Evolutionary conservation across 2,329 filamentous ascomycete genomes (phyloP).

Genomic region (Cytospora mali): DNA sequence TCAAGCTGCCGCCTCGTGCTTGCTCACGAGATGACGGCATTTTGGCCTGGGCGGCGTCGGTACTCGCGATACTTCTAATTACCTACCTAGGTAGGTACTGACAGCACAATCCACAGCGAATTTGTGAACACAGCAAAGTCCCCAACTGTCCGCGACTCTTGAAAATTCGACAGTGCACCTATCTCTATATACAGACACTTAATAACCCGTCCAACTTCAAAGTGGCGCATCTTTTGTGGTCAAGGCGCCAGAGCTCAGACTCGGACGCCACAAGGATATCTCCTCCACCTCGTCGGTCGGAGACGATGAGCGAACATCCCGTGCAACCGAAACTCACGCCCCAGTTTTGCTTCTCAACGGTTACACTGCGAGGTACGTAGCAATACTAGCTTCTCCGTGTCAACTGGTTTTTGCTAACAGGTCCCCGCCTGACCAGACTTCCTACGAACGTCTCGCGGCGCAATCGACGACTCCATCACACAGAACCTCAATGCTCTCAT

Average conservation of each 20-base stretch:
- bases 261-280: conserved; percentile 40
- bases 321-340: conserved; percentile 61
- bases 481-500: conserved; percentile 90
- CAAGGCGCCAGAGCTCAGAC: conserved; percentile 42
- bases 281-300: conserved; percentile 28
- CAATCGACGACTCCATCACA: conserved; percentile 90
- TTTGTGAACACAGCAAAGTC: conserved; percentile 24
- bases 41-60: too few relatives aligned
- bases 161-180: conserved; percentile 23
- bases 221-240: conserved; percentile 56
- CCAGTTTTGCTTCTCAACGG: conserved; percentile 77
- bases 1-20: too few relatives aligned
- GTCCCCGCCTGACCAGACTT: conserved; percentile 66
- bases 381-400: not conserved
- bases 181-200: not conserved
- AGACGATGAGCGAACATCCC: conserved; percentile 51
- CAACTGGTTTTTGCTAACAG: not conserved
- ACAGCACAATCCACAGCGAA: too few relatives aligned
- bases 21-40: too few relatives aligned
- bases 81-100: too few relatives aligned
- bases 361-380: conserved; percentile 65
- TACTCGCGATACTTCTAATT: too few relatives aligned
- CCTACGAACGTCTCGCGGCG: conserved; percentile 78
- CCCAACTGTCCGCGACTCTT: conserved; percentile 33
- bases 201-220: conserved; percentile 34